These are phyloP conservation scores for Dothideomycetidae sp. DNA, from an alignment of 2,329 filamentous ascomycete genomes.

Conservation along the genomic window DNA sequence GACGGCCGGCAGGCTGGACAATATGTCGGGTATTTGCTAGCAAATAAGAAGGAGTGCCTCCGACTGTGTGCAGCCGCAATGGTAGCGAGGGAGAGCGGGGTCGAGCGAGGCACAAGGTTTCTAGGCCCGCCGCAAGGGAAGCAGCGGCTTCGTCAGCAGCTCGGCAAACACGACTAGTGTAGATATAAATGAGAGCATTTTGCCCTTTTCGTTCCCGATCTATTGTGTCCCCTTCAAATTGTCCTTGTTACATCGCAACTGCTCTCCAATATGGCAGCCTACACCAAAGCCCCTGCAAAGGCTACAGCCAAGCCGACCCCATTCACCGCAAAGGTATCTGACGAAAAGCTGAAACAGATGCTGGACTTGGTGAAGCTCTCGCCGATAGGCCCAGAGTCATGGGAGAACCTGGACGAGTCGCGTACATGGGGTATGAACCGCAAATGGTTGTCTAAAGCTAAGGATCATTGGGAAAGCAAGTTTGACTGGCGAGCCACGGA, in stretches of 20 bases:
- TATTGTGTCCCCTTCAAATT: neutral
- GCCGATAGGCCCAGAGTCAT: slow-evolving; percentile 35
- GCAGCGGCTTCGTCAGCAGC: no score
- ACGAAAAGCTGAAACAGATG: slow-evolving; percentile 33
- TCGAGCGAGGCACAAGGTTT: no score
- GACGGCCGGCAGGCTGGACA: no score
- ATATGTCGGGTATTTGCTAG: no score
- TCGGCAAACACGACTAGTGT: no score
- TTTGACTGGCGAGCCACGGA: slow-evolving; percentile 28
- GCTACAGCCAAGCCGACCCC: slow-evolving; percentile 26
- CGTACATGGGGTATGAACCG: slow-evolving; percentile 32
- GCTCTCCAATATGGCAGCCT: slow-evolving; percentile 15
- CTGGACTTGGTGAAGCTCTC: slow-evolving; percentile 34
- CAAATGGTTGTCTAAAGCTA: slow-evolving; percentile 32
- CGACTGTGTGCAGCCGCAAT: no score
- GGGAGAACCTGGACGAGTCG: slow-evolving; percentile 33
- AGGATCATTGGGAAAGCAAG: slow-evolving; percentile 22
- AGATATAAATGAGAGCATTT: no score
- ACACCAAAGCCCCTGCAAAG: slow-evolving; percentile 22
- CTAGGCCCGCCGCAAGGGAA: no score
- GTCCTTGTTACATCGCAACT: no score
- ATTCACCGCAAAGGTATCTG: slow-evolving; percentile 31
- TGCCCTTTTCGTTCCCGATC: no score
- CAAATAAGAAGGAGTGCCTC: no score
- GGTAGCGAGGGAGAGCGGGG: no score